Evolutionary conservation across 2,329 filamentous ascomycete species (phyloP).

Genomic region (Rhytidhysteron rufulum): DNA sequence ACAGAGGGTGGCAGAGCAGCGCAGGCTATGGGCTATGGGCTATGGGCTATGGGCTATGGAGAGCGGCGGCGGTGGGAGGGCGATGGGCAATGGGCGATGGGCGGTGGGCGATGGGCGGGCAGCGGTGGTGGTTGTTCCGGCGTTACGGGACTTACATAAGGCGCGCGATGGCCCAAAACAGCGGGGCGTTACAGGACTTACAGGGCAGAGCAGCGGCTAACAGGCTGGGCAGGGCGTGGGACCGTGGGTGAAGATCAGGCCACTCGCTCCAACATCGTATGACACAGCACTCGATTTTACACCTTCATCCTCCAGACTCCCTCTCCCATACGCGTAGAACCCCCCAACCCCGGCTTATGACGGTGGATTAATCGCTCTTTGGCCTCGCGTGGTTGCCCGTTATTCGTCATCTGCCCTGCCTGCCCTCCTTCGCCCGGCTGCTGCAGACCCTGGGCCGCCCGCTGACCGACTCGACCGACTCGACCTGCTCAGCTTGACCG

Average conservation of each 20-base stretch:
- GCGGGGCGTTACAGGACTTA: neutral
- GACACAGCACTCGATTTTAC: too few species aligned
- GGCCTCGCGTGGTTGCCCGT: neutral
- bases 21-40: too few species aligned
- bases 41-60: too few species aligned
- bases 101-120: too few species aligned
- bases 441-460: neutral
- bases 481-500: neutral
- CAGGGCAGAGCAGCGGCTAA: too few species aligned
- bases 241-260: neutral
- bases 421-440: neutral
- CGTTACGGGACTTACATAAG: too few species aligned
- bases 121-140: too few species aligned
- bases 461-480: neutral
- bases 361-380: neutral
- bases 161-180: neutral
- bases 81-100: too few species aligned
- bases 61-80: too few species aligned
- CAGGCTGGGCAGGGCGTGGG: neutral
- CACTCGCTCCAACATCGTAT: neutral
- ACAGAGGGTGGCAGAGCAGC: too few species aligned
- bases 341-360: neutral
- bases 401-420: neutral
- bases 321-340: slow-evolving; percentile 1
- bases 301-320: neutral